These are phyloP conservation scores for Corniculantispora saksenae DNA, from an alignment of 2,329 filamentous ascomycete genomes.

Conservation along the genomic window DNA sequence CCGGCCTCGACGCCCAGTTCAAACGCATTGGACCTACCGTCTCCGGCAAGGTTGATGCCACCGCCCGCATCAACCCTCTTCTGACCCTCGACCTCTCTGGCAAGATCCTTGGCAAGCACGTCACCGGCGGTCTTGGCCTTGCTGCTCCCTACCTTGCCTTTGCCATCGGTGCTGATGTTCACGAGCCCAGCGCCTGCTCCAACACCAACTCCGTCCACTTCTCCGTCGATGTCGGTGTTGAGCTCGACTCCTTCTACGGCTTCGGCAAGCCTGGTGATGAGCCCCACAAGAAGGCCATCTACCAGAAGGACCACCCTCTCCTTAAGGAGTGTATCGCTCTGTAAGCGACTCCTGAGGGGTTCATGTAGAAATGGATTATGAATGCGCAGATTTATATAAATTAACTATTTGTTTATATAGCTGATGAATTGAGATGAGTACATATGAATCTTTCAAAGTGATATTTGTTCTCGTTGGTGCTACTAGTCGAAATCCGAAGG, in stretches of 20 bases:
- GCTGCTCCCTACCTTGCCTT: slow-evolving; percentile 16
- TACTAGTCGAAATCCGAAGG: no score
- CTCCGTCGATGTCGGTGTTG: slow-evolving; percentile 13
- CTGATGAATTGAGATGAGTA: background rate
- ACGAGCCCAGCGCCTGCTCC: slow-evolving; percentile 16
- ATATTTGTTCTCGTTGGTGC: no score
- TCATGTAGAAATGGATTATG: background rate
- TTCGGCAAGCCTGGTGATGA: slow-evolving; percentile 18
- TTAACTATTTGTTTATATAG: background rate
- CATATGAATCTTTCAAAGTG: background rate
- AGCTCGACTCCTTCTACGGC: slow-evolving; percentile 19
- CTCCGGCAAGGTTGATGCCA: slow-evolving; percentile 19
- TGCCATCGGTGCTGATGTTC: slow-evolving; percentile 15
- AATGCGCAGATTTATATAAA: background rate
- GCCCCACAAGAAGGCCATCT: slow-evolving; percentile 19
- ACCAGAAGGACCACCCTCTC: slow-evolving; percentile 17
- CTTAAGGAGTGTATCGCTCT: slow-evolving; percentile 16
- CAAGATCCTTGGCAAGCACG: slow-evolving; percentile 18
- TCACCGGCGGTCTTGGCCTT: slow-evolving; percentile 15
- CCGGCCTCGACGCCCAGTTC: slow-evolving; percentile 17
- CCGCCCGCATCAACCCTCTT: slow-evolving; percentile 17
- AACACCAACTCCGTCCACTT: slow-evolving; percentile 17
- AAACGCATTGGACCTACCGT: slow-evolving; percentile 17
- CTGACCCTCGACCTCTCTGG: slow-evolving; percentile 18
- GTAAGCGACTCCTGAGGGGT: background rate